phyloP scores from a whole-genome alignment of 352 stramenopile species.

The Globisporangium rhizosaccharum region DNA sequence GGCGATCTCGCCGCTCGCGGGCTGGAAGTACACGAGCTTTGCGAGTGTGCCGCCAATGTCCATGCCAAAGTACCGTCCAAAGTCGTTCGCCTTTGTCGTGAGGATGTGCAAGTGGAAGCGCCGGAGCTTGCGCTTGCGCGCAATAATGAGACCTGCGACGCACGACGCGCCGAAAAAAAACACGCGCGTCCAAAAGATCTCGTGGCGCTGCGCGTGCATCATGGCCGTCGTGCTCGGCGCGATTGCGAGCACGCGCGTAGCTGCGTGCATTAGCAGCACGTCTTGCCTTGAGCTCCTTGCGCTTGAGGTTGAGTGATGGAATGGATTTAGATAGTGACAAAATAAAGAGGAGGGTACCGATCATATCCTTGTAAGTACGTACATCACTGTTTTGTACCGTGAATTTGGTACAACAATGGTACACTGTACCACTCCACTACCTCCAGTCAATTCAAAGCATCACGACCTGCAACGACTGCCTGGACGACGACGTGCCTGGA shows the following conservation, averaged over 20 bases:
- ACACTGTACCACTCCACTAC: no score
- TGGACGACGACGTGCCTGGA: no score
- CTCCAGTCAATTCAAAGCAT: no score
- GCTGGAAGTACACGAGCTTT: slow-evolving; percentile 94
- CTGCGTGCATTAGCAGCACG: background rate
- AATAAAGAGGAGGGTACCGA: no score
- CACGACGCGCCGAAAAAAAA: slow-evolving; percentile 70
- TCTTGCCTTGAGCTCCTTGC: no score
- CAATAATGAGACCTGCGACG: slow-evolving; percentile 59
- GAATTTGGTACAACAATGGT: no score
- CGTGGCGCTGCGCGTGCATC: slow-evolving; percentile 18
- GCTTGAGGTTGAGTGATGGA: no score
- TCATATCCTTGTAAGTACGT: no score
- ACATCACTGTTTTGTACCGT: no score
- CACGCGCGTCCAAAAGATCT: slow-evolving; percentile 62
- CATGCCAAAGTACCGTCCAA: slow-evolving; percentile 81
- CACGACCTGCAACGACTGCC: no score
- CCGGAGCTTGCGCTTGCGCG: slow-evolving; percentile 61
- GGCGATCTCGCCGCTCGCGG: slow-evolving; percentile 24
- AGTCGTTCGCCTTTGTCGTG: slow-evolving; percentile 60
- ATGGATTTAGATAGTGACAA: no score
- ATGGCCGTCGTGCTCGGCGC: slow-evolving; percentile 1
- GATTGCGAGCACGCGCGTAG: background rate
- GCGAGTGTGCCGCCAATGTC: slow-evolving; percentile 91
- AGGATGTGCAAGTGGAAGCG: slow-evolving; percentile 70